Conservation (phyloP, 495 filamentous ascomycete genomes). For the Penicillium pancosmium region DNA sequence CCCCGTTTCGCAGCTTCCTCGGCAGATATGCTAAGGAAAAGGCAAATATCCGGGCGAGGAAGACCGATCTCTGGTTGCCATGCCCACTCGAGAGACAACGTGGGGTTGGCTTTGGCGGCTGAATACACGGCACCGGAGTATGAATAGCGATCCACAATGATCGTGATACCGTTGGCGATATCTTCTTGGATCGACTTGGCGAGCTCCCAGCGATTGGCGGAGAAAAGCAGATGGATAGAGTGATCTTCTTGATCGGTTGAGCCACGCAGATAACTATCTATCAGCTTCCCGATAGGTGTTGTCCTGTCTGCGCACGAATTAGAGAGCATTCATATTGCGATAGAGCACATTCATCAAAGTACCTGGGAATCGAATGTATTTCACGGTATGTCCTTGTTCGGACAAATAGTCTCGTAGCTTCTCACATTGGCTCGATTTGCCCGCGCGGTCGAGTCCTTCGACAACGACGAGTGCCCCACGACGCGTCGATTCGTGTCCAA, state of each 20-base stretch:
- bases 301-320: constrained; percentile 65
- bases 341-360: constrained; percentile 21
- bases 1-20: constrained; percentile 73
- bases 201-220: constrained; percentile 93
- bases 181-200: constrained; percentile 65
- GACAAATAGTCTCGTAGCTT: constrained; percentile 66
- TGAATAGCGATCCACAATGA: constrained; percentile 92
- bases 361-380: constrained; percentile 89
- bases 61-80: constrained; percentile 82
- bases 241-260: constrained; percentile 82
- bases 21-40: constrained; percentile 82
- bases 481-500: constrained; percentile 20
- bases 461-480: constrained; percentile 84
- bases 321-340: constrained; percentile 12
- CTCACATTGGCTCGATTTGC: constrained; percentile 93
- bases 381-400: constrained; percentile 63
- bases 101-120: constrained; percentile 82
- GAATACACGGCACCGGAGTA: constrained; percentile 92
- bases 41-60: constrained; percentile 81
- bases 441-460: constrained; percentile 91
- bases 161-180: constrained; percentile 65
- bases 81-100: constrained; percentile 74
- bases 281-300: constrained; percentile 87
- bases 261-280: constrained; percentile 80
- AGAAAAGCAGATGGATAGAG: constrained; percentile 92